Evolutionary conservation across 108 stramenopile species (phyloP), one percentile per base, ranked within the genome.

Genomic region (Pseudonitzschia multistriata): DNA sequence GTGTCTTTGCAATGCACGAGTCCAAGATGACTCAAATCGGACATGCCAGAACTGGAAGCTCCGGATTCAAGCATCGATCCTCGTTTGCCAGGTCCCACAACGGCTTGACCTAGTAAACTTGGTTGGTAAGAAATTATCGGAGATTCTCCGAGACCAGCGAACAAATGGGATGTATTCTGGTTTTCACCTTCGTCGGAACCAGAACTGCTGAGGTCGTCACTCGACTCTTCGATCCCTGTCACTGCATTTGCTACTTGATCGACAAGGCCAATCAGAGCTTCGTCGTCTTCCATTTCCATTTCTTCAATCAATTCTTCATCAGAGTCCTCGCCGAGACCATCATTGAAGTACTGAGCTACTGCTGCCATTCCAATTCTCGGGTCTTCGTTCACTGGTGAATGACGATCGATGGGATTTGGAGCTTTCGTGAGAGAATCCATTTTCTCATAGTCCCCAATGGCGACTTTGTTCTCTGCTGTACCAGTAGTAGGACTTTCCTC

Each of bases 21-120:
- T 21, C 90, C 88, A 79, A 94, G 81, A 75, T 90, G 88, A 72
- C 93, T 94, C 52, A 90, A 71, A 73, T 94, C 93, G 39, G 74
- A 78, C 90, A 94, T 91, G 45, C 90, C 77, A 33, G 69, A 47
- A 52, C 73, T 86, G 4, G 90, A 85, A 28, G 85, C 71, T 2
- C 55, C 74, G 42, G 76, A 78, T 52, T 94, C 90, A 67, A 94
- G 85, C 71, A 79, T 55, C 52, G 81, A 83, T 14, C 88, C 88
- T 55, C 84, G 74, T 40, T 84, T 75, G 14, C 88, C 89, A 22
- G 92, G 83, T 27, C 92, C 92, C 50, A 91, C 67, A 34, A 66
- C 29, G 47, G 77, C 73, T n/a, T 75, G 47, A 15, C 80, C 93
- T 33, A 89, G 67, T 45, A 91, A 70, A 68, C 88, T 90, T 24